Percentiles rank a stretch among this genome's conserved stretches.
phyloP scores from a whole-genome alignment of 2,329 filamentous ascomycete species.

The Lachnellula suecica region DNA sequence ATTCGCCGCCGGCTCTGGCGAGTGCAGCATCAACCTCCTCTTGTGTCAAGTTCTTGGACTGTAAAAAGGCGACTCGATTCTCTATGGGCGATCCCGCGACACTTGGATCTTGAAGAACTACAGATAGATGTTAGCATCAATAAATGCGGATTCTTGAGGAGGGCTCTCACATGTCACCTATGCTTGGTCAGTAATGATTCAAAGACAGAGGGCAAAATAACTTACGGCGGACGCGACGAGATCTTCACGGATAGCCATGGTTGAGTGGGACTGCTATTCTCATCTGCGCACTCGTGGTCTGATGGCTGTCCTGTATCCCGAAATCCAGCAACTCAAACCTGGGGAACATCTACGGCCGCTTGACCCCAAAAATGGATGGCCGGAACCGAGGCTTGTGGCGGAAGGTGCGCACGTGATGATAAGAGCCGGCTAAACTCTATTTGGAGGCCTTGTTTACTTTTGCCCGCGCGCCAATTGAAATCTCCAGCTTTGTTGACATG shows the following conservation, averaged over 20 bases:
- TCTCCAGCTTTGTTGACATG: conserved; percentile 15
- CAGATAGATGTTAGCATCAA: conserved; percentile 19
- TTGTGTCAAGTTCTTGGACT: conserved; percentile 94
- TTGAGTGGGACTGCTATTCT: conserved; percentile 19
- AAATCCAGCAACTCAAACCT: too few species aligned
- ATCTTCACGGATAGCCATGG: conserved; percentile 90
- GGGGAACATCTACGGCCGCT: neutral
- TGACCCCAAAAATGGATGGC: conserved; percentile 13
- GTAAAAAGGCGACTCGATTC: conserved; percentile 87
- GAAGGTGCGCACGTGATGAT: conserved; percentile 1
- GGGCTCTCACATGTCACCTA: conserved; percentile 35
- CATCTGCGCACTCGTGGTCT: neutral
- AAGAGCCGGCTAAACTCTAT: conserved; percentile 7
- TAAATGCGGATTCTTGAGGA: neutral
- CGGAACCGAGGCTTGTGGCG: conserved; percentile 18
- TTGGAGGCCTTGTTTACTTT: conserved; percentile 17
- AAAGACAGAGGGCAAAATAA: conserved; percentile 17
- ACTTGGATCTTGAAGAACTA: conserved; percentile 91
- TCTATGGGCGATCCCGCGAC: conserved; percentile 89
- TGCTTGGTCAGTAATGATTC: conserved; percentile 25
- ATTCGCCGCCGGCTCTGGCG: conserved; percentile 66
- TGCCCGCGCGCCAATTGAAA: conserved; percentile 6
- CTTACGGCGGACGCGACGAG: conserved; percentile 78
- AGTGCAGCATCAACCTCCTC: conserved; percentile 90
- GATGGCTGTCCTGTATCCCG: neutral